phyloP scores from a whole-genome alignment of 208 protist genomes.

The Trypanosoma melophagium region DNA sequence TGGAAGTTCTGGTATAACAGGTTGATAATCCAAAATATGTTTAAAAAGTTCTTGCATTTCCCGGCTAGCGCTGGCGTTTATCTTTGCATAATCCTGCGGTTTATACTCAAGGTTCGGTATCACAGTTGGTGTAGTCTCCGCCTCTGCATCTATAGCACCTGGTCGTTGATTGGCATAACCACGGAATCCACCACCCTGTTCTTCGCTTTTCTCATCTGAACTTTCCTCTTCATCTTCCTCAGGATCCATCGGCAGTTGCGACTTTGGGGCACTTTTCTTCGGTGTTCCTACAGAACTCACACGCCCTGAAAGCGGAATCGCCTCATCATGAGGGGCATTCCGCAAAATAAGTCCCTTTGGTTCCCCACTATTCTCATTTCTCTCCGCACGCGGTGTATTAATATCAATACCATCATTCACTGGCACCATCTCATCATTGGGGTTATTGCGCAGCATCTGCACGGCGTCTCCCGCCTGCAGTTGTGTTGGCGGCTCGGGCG shows the following conservation, averaged over 20 bases:
- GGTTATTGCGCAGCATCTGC: conserved; percentile 68
- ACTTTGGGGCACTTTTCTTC: not conserved
- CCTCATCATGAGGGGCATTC: conserved; percentile 73
- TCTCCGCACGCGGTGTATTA: conserved; percentile 39
- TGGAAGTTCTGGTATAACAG: conserved; percentile 92
- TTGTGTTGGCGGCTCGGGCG: not conserved
- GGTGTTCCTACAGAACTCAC: conserved; percentile 25
- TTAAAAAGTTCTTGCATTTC: conserved; percentile 97
- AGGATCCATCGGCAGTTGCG: not conserved
- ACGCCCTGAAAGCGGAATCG: conserved; percentile 32
- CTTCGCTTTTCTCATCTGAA: conserved; percentile 28
- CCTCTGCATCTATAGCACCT: conserved; percentile 52
- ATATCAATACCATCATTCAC: conserved; percentile 58
- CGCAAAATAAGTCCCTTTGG: conserved; percentile 31
- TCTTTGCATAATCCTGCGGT: conserved; percentile 82
- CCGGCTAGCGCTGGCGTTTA: conserved; percentile 76
- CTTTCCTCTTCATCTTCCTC: conserved; percentile 35
- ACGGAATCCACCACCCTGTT: conserved; percentile 36
- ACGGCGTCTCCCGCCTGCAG: not conserved
- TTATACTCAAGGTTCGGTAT: conserved; percentile 74
- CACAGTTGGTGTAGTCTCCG: conserved; percentile 22
- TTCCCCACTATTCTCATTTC: not conserved
- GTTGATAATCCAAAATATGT: conserved; percentile 94
- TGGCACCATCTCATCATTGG: conserved; percentile 84
- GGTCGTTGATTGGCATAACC: conserved; percentile 66